These are phyloP conservation scores for Phytophthora ohioensis DNA, from an alignment of 352 stramenopile genomes.

Conservation along the genomic window DNA sequence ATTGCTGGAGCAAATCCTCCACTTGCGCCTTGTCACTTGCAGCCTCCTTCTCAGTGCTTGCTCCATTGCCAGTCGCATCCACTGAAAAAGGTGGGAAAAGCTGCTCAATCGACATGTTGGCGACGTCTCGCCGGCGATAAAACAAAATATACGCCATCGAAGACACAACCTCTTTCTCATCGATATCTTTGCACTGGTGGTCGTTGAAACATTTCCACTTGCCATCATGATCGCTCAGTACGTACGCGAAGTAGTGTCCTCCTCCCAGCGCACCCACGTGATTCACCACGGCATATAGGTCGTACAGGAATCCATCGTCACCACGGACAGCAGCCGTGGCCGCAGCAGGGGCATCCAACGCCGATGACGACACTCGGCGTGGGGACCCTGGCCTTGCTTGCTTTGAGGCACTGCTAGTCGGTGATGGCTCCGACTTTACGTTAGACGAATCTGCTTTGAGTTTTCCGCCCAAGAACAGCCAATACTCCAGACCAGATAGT, in stretches of 20 bases:
- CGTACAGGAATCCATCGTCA: conserved; percentile 88
- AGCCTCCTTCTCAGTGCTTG: conserved; percentile 43
- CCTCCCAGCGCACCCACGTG: conserved; percentile 96
- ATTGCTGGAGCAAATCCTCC: conserved; percentile 76
- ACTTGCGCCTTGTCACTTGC: conserved; percentile 68
- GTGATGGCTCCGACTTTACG: conserved; percentile 17
- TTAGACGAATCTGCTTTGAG: conserved; percentile 38
- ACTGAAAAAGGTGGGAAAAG: conserved; percentile 72
- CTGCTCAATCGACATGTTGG: conserved; percentile 70
- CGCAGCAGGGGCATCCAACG: conserved; percentile 68
- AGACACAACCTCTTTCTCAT: conserved; percentile 87
- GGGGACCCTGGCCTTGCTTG: conserved; percentile 21
- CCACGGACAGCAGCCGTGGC: conserved; percentile 59
- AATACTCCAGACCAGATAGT: conserved; percentile 70
- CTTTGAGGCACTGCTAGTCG: conserved; percentile 10
- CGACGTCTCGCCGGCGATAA: conserved; percentile 84
- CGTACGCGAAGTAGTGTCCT: conserved; percentile 96
- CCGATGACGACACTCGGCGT: conserved; percentile 36
- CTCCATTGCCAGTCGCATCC: conserved; percentile 39
- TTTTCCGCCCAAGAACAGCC: conserved; percentile 82
- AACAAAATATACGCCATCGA: conserved; percentile 93
- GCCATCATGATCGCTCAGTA: conserved; percentile 82
- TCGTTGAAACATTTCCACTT: conserved; percentile 99
- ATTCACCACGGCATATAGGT: conserved; percentile 98
- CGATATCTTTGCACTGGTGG: conserved; percentile 90